Evolutionary conservation across 176 grass and related monocot species (phyloP).

Genomic region (Aegilops longissima): DNA sequence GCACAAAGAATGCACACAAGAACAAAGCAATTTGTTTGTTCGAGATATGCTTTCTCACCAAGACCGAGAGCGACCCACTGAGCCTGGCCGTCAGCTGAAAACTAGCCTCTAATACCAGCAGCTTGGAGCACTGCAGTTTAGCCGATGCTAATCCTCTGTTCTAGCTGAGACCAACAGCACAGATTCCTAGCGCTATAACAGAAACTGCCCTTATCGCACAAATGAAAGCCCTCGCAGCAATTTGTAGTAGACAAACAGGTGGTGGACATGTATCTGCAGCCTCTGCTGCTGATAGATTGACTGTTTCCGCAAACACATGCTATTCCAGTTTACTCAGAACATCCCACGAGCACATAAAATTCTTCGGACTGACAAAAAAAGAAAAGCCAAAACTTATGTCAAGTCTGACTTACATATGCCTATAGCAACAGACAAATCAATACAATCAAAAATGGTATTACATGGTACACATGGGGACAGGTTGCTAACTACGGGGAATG

Average conservation of each 20-base stretch:
- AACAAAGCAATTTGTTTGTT: not conserved
- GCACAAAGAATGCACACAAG: not conserved
- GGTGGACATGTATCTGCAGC: not conserved
- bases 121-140: no score
- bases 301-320: not conserved
- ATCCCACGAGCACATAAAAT: not conserved
- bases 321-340: not conserved
- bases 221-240: not conserved
- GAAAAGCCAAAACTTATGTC: constrained; percentile 5
- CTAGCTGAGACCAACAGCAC: not conserved
- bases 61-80: no score
- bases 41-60: not conserved
- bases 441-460: constrained; percentile 29
- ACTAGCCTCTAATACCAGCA: no score
- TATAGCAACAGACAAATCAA: not conserved
- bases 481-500: constrained; percentile 4
- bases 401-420: not conserved
- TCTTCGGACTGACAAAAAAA: no score
- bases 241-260: not conserved
- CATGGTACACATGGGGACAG: not conserved
- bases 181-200: not conserved
- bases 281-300: not conserved
- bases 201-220: not conserved
- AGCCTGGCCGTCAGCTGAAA: no score
- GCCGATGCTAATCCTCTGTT: no score